Base-by-base conservation (phyloP, 192 early-diverging fungal species). In the Fimicolochytrium jonesii region DNA sequence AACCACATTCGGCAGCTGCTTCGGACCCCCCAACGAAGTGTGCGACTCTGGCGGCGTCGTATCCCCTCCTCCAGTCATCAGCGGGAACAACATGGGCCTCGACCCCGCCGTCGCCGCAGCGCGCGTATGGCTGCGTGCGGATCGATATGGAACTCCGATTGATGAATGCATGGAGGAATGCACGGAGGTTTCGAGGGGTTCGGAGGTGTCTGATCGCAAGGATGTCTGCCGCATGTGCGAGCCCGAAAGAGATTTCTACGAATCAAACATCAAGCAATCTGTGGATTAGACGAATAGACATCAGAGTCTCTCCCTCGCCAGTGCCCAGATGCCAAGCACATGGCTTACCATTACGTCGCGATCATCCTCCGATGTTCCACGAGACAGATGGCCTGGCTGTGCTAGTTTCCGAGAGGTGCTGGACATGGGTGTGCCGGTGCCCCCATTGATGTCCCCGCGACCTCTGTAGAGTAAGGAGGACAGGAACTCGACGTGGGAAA, bases 81-180 rank as follows among this genome's bases (percentile, higher is more conserved):
- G 23, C 11, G 51, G 17, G 33, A 55, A 55, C 26, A 64, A 18
- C 9, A 64, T 6, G 2, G 62, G 62, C 0, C 62, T 5, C 6
- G 62, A 64, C 4, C 62, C 62, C 4, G 42, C 28, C 11, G 62
- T 43, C 26, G 52, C 62, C 5, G 37, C 52, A 26, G 28, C 42
- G 25, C 62, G 62, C 17, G 20, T 64, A 32, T 55, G 50, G 41
- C 39, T 63, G 34, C 55, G 62, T n/a, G n/a, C n/a, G n/a, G n/a
- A n/a, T n/a, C n/a, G n/a, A n/a, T n/a, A n/a, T n/a, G n/a, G n/a
- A n/a, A n/a, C n/a, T n/a, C n/a, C n/a, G n/a, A n/a, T n/a, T n/a
- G n/a, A n/a, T n/a, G n/a, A n/a, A n/a, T n/a, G n/a, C n/a, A n/a
- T n/a, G n/a, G n/a, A n/a, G n/a, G n/a, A n/a, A n/a, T n/a, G n/a